phyloP scores from a whole-genome alignment of 345 rosid species.

The Eucalyptus microcorys region DNA sequence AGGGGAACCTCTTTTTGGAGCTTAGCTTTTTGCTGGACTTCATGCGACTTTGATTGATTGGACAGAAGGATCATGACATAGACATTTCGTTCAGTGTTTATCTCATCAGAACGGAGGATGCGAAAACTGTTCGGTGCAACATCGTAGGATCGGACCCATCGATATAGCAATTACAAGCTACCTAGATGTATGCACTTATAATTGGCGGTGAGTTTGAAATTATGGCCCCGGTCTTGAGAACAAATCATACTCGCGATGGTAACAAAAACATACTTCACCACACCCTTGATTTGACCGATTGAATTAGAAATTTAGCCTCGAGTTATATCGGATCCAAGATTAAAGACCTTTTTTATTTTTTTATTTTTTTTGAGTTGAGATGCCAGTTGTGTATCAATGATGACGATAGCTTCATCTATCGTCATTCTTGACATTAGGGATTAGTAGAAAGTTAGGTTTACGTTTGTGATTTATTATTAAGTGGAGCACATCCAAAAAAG shows the following conservation, averaged over 20 bases:
- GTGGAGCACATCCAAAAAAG: neutral
- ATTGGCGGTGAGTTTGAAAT: neutral
- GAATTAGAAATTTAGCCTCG: neutral
- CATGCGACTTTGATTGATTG: neutral
- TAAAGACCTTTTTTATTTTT: neutral
- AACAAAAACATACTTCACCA: neutral
- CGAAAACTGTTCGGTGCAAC: neutral
- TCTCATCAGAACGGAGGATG: neutral
- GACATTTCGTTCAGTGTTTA: neutral
- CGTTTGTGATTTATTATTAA: neutral
- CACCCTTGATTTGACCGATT: neutral
- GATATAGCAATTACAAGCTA: neutral
- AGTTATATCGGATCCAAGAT: neutral
- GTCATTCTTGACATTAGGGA: neutral
- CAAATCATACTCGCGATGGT: neutral
- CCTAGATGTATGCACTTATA: neutral
- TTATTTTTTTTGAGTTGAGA: neutral
- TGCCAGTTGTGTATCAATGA: rapidly evolving
- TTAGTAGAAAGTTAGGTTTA: neutral
- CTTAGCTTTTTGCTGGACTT: neutral
- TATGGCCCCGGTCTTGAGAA: neutral
- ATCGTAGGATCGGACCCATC: neutral
- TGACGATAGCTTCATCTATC: neutral
- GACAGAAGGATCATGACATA: neutral
- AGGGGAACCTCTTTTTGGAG: neutral